Evolutionary conservation across 2,329 filamentous ascomycete genomes (phyloP).

Genomic region (Claviceps arundinis): DNA sequence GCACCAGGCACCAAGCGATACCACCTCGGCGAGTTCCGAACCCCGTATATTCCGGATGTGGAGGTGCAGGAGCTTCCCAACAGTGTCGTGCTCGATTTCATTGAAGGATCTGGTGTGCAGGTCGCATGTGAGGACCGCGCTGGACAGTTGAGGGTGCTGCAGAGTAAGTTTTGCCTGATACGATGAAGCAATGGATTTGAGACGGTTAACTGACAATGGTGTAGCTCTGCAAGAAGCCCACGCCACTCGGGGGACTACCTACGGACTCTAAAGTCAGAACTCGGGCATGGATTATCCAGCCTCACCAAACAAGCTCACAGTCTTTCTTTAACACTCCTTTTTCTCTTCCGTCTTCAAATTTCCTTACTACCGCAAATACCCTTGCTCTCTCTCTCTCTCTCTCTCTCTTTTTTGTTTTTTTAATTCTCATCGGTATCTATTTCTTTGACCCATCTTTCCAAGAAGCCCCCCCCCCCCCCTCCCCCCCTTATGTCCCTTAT

Average conservation of each 20-base stretch:
- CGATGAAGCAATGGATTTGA: not conserved
- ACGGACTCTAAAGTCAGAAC: constrained; percentile 15
- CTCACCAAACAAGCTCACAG: not conserved
- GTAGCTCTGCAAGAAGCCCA: constrained; percentile 25
- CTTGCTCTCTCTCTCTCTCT: not conserved
- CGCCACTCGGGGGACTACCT: constrained; percentile 17
- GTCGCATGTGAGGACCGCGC: constrained; percentile 50
- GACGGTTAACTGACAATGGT: not conserved
- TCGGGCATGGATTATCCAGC: too few relatives aligned
- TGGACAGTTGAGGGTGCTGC: constrained; percentile 41
- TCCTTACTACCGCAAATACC: not conserved
- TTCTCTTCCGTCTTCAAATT: not conserved
- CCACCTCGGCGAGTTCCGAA: constrained; percentile 71
- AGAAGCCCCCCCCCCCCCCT: too few relatives aligned
- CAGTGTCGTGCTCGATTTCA: constrained; percentile 53
- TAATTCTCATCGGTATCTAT: too few relatives aligned
- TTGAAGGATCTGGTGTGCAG: constrained; percentile 48
- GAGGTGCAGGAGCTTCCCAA: constrained; percentile 88
- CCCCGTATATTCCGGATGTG: constrained; percentile 72
- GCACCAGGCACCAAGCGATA: constrained; percentile 55
- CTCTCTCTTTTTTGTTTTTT: not conserved
- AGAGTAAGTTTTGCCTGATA: constrained; percentile 29
- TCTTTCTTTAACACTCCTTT: not conserved
- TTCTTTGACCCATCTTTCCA: not conserved
- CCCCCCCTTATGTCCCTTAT: too few relatives aligned